These are phyloP conservation scores for Eimeria necatrix DNA, from an alignment of 169 alveolate genomes.

Conservation along the genomic window DNA sequence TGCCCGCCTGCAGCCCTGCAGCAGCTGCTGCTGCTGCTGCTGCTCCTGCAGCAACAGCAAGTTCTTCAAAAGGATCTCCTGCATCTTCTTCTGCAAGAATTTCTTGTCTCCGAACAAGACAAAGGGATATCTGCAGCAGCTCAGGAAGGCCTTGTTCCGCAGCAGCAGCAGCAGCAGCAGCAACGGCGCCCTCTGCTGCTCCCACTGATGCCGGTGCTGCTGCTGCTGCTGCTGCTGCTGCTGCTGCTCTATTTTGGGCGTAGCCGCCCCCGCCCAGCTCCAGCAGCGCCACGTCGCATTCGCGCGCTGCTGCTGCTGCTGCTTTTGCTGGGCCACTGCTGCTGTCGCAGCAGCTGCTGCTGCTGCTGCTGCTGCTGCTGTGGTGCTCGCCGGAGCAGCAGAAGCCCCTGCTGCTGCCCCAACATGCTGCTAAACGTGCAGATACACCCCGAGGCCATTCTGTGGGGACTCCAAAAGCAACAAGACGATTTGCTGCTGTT, in stretches of 20 bases:
- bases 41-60: background rate
- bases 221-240: background rate
- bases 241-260: no score
- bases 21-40: background rate
- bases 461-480: background rate
- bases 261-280: no score
- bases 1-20: background rate
- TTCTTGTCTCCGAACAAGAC: background rate
- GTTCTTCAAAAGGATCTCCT: background rate
- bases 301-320: slow-evolving; percentile 28
- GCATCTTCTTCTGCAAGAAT: background rate
- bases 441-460: slow-evolving; percentile 28
- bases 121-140: background rate
- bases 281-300: background rate
- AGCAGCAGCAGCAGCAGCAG: background rate
- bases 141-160: background rate
- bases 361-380: slow-evolving; percentile 17
- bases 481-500: background rate
- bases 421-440: background rate
- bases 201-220: no score
- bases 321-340: no score
- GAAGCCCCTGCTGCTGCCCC: background rate
- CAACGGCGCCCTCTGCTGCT: no score
- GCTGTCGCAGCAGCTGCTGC: slow-evolving; percentile 11
- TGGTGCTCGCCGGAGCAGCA: background rate